phyloP scores from a whole-genome alignment of 331 rosid species.

The Acacia concinna region DNA sequence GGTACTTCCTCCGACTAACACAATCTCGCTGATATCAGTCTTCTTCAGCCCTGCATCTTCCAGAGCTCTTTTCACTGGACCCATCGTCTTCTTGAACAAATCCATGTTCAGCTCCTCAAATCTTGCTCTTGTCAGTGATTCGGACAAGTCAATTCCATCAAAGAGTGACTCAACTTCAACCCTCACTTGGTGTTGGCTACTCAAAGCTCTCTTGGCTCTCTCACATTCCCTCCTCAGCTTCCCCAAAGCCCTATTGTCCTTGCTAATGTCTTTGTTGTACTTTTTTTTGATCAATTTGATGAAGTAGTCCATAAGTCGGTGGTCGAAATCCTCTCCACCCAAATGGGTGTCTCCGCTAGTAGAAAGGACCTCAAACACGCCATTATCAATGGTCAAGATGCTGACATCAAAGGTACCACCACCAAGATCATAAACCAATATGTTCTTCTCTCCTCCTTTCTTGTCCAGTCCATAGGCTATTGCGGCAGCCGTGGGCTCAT shows the following conservation, averaged over 20 bases:
- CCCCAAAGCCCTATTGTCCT: constrained; percentile 51
- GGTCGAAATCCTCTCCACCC: constrained; percentile 69
- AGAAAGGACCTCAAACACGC: constrained; percentile 59
- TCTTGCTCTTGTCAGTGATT: constrained; percentile 53
- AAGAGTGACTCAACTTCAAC: constrained; percentile 59
- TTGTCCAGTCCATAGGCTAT: constrained; percentile 58
- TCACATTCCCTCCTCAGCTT: constrained; percentile 63
- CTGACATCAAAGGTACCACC: constrained; percentile 72
- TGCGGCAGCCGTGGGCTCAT: constrained; percentile 58
- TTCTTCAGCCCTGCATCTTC: constrained; percentile 54
- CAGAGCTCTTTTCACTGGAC: constrained; percentile 52
- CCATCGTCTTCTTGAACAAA: constrained; percentile 62
- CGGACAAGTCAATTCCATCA: constrained; percentile 52
- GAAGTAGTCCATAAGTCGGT: constrained; percentile 57
- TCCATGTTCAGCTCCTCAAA: constrained; percentile 62
- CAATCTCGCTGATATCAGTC: constrained; percentile 48
- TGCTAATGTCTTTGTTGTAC: constrained; percentile 51
- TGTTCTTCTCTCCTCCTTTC: constrained; percentile 50
- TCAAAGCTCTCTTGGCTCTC: constrained; percentile 59
- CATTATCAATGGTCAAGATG: constrained; percentile 54
- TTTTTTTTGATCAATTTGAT: constrained; percentile 53
- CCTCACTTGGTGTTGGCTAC: constrained; percentile 58
- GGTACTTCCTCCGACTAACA: constrained; percentile 60
- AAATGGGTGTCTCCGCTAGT: constrained; percentile 62
- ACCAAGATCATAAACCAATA: constrained; percentile 58